Evolutionary conservation across 305 asterid species (phyloP).

Genomic region (Fraxinus latifolia): DNA sequence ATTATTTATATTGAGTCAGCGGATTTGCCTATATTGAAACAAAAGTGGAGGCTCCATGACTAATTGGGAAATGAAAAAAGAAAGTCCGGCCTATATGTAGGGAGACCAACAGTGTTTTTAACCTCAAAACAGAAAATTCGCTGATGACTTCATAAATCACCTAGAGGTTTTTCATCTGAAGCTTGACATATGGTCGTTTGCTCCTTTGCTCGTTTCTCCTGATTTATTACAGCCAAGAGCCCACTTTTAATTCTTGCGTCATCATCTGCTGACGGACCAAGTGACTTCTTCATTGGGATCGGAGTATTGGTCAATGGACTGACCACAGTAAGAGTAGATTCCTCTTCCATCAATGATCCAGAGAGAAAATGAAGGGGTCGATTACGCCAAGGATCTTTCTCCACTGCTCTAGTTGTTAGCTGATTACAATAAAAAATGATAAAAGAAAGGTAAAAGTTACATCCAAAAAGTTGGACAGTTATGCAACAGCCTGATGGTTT

Average conservation of each 20-base stretch:
- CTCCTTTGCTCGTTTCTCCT: slow-evolving; percentile 37
- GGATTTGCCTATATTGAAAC: background rate
- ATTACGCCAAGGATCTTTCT: slow-evolving; percentile 51
- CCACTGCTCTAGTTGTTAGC: slow-evolving; percentile 61
- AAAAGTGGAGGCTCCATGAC: background rate
- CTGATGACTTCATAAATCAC: slow-evolving; percentile 22
- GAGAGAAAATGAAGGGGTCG: slow-evolving; percentile 67
- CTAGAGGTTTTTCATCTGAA: slow-evolving; percentile 22
- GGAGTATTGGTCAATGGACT: slow-evolving; percentile 45
- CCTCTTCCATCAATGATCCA: slow-evolving; percentile 73
- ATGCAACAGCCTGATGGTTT: background rate
- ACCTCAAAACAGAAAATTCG: background rate
- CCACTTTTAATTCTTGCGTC: slow-evolving; percentile 46
- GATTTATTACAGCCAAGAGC: slow-evolving; percentile 28
- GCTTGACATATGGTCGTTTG: slow-evolving; percentile 11
- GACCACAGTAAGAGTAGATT: slow-evolving; percentile 41
- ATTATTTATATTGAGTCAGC: background rate
- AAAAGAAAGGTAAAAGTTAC: background rate
- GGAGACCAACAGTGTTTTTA: background rate
- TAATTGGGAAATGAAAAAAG: background rate
- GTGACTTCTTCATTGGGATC: slow-evolving; percentile 32
- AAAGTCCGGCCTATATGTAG: background rate
- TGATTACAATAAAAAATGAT: slow-evolving; percentile 30
- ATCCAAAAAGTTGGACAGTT: background rate
- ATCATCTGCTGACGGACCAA: slow-evolving; percentile 28